A percentile compares a stretch with the other conserved stretches of the same genome.
Evolutionary conservation across 164 flowering plant genomes (phyloP).

Genomic region (Paratinospora sagittata): DNA sequence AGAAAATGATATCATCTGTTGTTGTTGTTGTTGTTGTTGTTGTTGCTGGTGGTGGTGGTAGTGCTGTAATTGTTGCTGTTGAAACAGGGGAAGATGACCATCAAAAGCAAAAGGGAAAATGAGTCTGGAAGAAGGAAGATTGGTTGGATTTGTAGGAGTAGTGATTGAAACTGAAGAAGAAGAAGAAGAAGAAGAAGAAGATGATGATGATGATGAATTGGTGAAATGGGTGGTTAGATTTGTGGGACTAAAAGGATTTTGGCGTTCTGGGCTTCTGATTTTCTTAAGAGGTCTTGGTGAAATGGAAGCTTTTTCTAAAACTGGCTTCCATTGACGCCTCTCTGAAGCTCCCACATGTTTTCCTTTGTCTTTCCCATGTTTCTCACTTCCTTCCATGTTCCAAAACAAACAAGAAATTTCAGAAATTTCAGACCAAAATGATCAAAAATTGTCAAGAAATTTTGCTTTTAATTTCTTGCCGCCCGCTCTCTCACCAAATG

Average conservation of each 20-base stretch:
- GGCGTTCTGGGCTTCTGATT: slow-evolving; percentile 51
- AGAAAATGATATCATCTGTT: slow-evolving; percentile 80
- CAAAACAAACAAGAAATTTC: too few relatives aligned
- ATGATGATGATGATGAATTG: slow-evolving; percentile 6
- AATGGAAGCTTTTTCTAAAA: slow-evolving; percentile 54
- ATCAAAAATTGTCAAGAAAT: too few relatives aligned
- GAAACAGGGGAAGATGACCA: slow-evolving; percentile 26
- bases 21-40: slow-evolving; percentile 27
- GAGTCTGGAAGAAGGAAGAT: slow-evolving; percentile 27
- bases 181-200: too few relatives aligned
- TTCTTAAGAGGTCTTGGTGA: slow-evolving; percentile 63
- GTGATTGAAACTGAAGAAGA: slow-evolving; percentile 14
- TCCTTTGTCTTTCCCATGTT: neutral
- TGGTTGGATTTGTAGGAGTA: slow-evolving; percentile 7
- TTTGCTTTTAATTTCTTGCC: too few relatives aligned
- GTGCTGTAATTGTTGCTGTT: slow-evolving; percentile 18
- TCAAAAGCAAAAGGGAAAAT: slow-evolving; percentile 60
- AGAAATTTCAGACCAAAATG: neutral
- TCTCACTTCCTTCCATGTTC: neutral
- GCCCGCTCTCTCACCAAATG: neutral
- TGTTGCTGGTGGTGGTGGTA: slow-evolving; percentile 3
- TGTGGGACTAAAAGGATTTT: slow-evolving; percentile 14
- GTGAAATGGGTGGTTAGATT: slow-evolving; percentile 7
- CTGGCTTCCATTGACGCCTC: slow-evolving; percentile 41
- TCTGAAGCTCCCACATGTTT: slow-evolving; percentile 9